Conservation (phyloP, 768 basidiomycete genomes). For the Collybiopsis confluens region DNA sequence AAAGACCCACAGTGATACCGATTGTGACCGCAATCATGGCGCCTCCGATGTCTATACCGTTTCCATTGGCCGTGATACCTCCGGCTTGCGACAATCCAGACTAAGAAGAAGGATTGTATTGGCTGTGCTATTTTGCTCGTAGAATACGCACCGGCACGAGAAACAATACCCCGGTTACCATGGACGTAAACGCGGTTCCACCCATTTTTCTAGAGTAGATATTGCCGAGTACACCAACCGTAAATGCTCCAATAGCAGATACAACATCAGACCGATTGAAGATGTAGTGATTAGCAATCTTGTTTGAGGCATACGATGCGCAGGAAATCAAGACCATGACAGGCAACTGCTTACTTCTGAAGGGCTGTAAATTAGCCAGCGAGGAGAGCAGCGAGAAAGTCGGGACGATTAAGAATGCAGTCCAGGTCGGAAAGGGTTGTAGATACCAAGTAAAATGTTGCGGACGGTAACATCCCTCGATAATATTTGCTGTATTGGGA, state of each 20-base stretch:
- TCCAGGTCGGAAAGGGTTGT: slow-evolving; percentile 80
- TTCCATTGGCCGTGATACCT: slow-evolving; percentile 76
- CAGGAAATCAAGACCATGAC: slow-evolving; percentile 88
- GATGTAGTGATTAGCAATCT: slow-evolving; percentile 79
- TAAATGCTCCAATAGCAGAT: slow-evolving; percentile 82
- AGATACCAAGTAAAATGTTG: slow-evolving; percentile 67
- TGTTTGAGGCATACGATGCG: slow-evolving; percentile 73
- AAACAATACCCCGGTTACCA: slow-evolving; percentile 88
- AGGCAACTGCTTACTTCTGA: slow-evolving; percentile 63
- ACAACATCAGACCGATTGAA: slow-evolving; percentile 82
- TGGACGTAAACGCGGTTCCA: slow-evolving; percentile 85
- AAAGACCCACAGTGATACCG: slow-evolving; percentile 85
- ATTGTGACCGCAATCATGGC: slow-evolving; percentile 90
- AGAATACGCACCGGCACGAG: slow-evolving; percentile 68
- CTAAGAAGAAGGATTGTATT: slow-evolving; percentile 29
- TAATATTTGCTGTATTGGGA: slow-evolving; percentile 41
- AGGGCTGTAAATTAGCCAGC: slow-evolving; percentile 73
- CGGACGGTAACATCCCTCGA: slow-evolving; percentile 70
- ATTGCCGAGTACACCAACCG: slow-evolving; percentile 74
- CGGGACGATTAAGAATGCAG: slow-evolving; percentile 72
- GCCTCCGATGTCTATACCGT: slow-evolving; percentile 78
- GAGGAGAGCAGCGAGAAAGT: slow-evolving; percentile 69
- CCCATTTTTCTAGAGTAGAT: slow-evolving; percentile 78
- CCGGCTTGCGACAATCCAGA: slow-evolving; percentile 85
- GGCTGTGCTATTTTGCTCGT: not conserved